Evolutionary conservation across 805 yeast species (phyloP), one percentile per base, ranked within the genome.

Genomic region (Ogataea ramenticola): DNA sequence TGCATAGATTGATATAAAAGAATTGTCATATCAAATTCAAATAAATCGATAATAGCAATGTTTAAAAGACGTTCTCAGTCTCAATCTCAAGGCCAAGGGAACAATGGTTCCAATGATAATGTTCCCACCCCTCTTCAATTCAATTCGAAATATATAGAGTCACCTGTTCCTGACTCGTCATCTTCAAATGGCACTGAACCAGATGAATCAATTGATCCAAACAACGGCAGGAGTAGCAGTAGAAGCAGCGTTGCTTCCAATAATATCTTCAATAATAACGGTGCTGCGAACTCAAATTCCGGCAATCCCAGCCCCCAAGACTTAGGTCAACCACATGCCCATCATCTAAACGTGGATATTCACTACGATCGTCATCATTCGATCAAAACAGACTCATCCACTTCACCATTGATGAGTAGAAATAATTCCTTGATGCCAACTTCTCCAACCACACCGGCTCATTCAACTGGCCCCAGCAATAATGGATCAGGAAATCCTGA

Each of bases 91-190:
- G n/a, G n/a, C 34, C 11, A 8, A 31, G 36, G 36, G 20, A 33
- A n/a, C 12, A 17, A 17, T 16, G n/a, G n/a, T 31, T 12, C n/a
- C 19, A 3, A 19, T 17, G 36, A 33, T 15, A 17, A 17, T 9
- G 17, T 33, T 16, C 20, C 36, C 16, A 33, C 11, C 5, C 8
- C 4, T 9, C 57, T 56, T 7, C 46, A 43, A 16, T 53, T 53
- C 35, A 53, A 49, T 36, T 41, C 50, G 17, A 51, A 50, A 22
- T 51, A 50, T 24, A 39, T 42, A n/a, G 55, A 51, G 46, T 44
- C 24, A n/a, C n/a, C n/a, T n/a, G n/a, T n/a, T n/a, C n/a, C n/a
- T n/a, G n/a, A n/a, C n/a, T n/a, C n/a, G n/a, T n/a, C n/a, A n/a
- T n/a, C n/a, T n/a, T n/a, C n/a, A n/a, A n/a, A n/a, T n/a, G n/a